Evolutionary conservation across 306 rosid genomes (phyloP).

Genomic region (Cicer bijugum): DNA sequence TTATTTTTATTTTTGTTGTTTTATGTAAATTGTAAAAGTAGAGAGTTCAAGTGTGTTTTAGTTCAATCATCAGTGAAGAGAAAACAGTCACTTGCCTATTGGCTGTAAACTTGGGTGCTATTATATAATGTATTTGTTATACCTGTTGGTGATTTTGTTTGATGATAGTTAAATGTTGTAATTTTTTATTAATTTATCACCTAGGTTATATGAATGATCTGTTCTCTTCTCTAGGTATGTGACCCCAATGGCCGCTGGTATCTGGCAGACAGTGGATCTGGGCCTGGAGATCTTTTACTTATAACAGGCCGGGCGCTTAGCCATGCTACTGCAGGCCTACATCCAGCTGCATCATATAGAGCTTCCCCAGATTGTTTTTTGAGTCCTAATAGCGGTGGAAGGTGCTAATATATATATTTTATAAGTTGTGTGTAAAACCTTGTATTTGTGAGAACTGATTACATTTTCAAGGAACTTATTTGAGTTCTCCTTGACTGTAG

Average conservation of each 20-base stretch:
- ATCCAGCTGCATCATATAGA: slow-evolving; percentile 84
- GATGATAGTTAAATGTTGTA: slow-evolving; percentile 24
- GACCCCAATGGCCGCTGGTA: slow-evolving; percentile 97
- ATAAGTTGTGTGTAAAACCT: slow-evolving; percentile 3
- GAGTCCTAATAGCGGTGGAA: slow-evolving; percentile 69
- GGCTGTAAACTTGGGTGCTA: neutral
- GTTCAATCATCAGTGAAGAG: slow-evolving; percentile 13
- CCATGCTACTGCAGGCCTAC: slow-evolving; percentile 91
- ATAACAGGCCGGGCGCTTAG: slow-evolving; percentile 94
- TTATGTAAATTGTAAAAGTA: slow-evolving; percentile 40
- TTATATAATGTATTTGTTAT: slow-evolving; percentile 4
- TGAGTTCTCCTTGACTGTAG: slow-evolving; percentile 65
- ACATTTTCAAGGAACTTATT: slow-evolving; percentile 45
- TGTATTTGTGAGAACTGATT: slow-evolving; percentile 33
- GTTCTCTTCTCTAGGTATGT: slow-evolving; percentile 68
- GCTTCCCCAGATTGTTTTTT: slow-evolving; percentile 64
- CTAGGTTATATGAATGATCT: slow-evolving; percentile 19
- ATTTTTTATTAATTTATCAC: neutral
- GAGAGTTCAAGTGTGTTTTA: slow-evolving; percentile 16
- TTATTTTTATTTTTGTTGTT: slow-evolving; percentile 29
- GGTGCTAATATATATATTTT: slow-evolving; percentile 47
- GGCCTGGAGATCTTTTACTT: slow-evolving; percentile 90
- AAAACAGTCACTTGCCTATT: neutral
- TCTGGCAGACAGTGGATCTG: slow-evolving; percentile 73
- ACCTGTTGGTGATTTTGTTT: slow-evolving; percentile 22